Conservation (phyloP, 2,329 filamentous ascomycete species). For the Sporothrix sp. region DNA sequence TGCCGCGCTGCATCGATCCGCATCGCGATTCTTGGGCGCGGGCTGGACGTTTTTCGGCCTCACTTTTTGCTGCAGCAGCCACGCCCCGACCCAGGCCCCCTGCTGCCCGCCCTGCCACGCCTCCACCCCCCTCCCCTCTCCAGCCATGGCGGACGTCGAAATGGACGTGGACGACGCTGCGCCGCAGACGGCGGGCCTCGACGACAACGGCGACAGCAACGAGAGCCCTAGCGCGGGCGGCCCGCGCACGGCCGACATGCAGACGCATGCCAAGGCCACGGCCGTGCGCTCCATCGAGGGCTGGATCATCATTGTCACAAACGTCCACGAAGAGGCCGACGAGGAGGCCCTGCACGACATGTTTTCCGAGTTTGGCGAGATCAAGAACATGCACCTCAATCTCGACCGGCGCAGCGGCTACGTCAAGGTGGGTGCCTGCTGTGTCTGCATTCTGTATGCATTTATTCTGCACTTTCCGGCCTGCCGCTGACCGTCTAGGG, state of each 20-base stretch:
- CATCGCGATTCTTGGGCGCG: too few species aligned
- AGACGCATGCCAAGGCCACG: constrained; percentile 62
- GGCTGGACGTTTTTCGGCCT: too few species aligned
- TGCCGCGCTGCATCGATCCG: background rate
- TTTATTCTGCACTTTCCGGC: background rate
- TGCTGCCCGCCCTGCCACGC: too few species aligned
- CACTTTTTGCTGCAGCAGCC: too few species aligned
- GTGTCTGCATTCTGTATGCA: background rate
- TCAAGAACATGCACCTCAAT: constrained; percentile 80
- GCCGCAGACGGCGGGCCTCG: background rate
- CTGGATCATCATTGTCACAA: constrained; percentile 81
- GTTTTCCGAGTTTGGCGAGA: constrained; percentile 77
- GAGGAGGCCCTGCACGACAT: constrained; percentile 74
- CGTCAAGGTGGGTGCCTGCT: constrained; percentile 57
- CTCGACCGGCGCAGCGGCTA: constrained; percentile 75
- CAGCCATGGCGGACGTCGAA: constrained; percentile 21
- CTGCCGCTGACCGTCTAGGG: constrained; percentile 40
- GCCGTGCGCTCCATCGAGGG: constrained; percentile 81
- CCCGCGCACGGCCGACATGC: constrained; percentile 44
- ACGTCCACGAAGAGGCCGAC: constrained; percentile 78
- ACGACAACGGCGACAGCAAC: background rate
- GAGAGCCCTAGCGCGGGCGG: background rate
- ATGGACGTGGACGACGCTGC: constrained; percentile 28
- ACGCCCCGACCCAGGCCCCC: too few species aligned
- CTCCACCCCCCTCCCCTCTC: too few species aligned